Evolutionary conservation across 108 stramenopile genomes (phyloP).

Genomic region (Aurantiochytrium sp.): DNA sequence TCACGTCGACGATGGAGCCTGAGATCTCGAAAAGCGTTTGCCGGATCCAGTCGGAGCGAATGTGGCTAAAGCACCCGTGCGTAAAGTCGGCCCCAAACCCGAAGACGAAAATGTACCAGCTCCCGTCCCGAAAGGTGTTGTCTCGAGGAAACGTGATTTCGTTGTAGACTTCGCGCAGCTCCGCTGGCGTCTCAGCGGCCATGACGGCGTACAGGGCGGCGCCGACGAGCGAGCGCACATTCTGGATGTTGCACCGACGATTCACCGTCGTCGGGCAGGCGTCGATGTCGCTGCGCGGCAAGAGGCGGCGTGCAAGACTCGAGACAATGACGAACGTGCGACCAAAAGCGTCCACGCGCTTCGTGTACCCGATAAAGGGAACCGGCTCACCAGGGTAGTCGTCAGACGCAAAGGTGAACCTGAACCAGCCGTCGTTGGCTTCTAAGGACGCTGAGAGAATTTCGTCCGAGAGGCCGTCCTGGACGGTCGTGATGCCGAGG

Average conservation of each 20-base stretch:
- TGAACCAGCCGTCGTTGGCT: background rate
- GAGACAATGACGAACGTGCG: background rate
- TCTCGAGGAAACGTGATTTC: background rate
- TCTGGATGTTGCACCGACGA: background rate
- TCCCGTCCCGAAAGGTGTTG: background rate
- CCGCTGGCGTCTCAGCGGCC: background rate
- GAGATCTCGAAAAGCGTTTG: background rate
- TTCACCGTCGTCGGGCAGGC: background rate
- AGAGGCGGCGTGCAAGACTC: background rate
- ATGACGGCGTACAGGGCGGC: background rate
- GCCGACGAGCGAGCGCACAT: background rate
- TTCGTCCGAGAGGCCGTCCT: background rate
- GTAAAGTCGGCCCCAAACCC: background rate
- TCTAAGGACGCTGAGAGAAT: background rate
- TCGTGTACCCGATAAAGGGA: background rate
- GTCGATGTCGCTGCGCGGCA: background rate
- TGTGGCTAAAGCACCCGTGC: background rate
- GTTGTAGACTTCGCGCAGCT: background rate
- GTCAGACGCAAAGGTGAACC: background rate
- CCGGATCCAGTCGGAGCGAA: background rate
- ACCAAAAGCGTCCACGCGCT: background rate
- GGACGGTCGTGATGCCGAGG: background rate
- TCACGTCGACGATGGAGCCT: background rate
- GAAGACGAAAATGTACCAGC: background rate
- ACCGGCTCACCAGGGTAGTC: background rate